Conservation (phyloP, 805 yeast genomes). For the Ogataea paraovalis region DNA sequence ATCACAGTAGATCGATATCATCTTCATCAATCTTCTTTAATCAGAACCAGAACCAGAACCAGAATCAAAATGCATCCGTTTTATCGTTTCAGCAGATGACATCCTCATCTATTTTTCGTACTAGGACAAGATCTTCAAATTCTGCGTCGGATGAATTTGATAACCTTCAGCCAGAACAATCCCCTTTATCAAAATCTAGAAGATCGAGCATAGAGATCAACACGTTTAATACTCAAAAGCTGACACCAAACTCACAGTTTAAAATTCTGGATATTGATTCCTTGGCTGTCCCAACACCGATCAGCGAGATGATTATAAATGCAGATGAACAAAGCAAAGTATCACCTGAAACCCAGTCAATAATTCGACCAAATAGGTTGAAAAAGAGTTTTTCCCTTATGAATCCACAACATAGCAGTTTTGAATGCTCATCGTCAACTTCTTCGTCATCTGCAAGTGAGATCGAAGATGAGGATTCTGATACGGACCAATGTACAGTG, state of each 20-base stretch:
- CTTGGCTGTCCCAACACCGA: constrained; percentile 13
- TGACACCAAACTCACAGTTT: constrained; percentile 10
- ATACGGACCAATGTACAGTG: not conserved
- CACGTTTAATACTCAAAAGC: not conserved
- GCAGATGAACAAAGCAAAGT: not conserved
- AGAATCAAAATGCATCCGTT: not conserved
- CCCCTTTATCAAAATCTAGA: not conserved
- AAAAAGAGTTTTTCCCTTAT: constrained; percentile 24
- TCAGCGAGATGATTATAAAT: constrained; percentile 2
- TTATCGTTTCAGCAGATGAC: not conserved
- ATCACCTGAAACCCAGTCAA: constrained; percentile 21
- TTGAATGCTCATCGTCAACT: constrained; percentile 11
- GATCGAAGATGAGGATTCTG: constrained; percentile 11
- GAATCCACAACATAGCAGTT: constrained; percentile 19
- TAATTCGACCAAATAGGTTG: constrained; percentile 15
- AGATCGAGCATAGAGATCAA: not conserved
- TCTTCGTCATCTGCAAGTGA: constrained; percentile 18
- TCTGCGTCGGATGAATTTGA: not conserved
- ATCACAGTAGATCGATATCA: constrained; percentile 20
- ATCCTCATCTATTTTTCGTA: constrained; percentile 11
- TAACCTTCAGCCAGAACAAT: not conserved
- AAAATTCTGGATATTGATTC: constrained; percentile 11
- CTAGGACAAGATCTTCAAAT: constrained; percentile 13
- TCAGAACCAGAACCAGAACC: no score
- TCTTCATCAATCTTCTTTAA: constrained; percentile 11